Evolutionary conservation across 768 basidiomycete genomes (phyloP).

Genomic region (Infundibulicybe gibba): DNA sequence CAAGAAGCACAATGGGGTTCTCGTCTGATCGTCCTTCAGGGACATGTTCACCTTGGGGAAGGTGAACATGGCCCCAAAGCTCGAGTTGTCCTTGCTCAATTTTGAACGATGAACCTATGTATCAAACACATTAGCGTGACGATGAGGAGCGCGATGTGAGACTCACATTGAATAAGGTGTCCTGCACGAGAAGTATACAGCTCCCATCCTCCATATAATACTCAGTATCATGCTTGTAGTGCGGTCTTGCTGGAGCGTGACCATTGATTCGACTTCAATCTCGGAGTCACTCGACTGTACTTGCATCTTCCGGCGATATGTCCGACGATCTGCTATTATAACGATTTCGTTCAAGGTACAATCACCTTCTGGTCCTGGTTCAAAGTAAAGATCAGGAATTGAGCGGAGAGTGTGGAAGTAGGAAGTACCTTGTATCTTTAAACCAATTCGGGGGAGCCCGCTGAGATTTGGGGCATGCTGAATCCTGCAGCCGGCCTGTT

Average conservation of each 20-base stretch:
- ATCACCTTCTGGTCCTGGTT: not conserved
- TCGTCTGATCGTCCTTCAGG: conserved; percentile 62
- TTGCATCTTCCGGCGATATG: not conserved
- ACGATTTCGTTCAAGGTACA: not conserved
- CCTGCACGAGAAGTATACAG: conserved; percentile 58
- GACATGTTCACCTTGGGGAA: conserved; percentile 53
- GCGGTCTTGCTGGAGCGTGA: conserved; percentile 5
- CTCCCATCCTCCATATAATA: conserved; percentile 72
- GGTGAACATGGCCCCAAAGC: conserved; percentile 63
- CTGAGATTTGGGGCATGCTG: too few species aligned
- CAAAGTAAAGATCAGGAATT: too few species aligned
- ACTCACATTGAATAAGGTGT: conserved; percentile 67
- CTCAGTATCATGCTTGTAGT: conserved; percentile 36
- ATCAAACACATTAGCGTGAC: conserved; percentile 4
- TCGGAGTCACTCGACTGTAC: conserved; percentile 4
- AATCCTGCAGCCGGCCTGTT: too few species aligned
- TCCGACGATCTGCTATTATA: too few species aligned
- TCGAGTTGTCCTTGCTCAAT: conserved; percentile 59
- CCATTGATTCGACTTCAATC: conserved; percentile 10
- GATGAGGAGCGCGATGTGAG: conserved; percentile 1
- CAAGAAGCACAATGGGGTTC: conserved; percentile 58
- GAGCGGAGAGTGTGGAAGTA: too few species aligned
- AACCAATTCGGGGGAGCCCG: too few species aligned
- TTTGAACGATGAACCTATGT: conserved; percentile 55
- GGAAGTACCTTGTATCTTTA: too few species aligned